A percentile compares a stretch with the other conserved stretches of the same genome.
Conservation (phyloP, 768 basidiomycete genomes). For the Lyophyllum decastes region DNA sequence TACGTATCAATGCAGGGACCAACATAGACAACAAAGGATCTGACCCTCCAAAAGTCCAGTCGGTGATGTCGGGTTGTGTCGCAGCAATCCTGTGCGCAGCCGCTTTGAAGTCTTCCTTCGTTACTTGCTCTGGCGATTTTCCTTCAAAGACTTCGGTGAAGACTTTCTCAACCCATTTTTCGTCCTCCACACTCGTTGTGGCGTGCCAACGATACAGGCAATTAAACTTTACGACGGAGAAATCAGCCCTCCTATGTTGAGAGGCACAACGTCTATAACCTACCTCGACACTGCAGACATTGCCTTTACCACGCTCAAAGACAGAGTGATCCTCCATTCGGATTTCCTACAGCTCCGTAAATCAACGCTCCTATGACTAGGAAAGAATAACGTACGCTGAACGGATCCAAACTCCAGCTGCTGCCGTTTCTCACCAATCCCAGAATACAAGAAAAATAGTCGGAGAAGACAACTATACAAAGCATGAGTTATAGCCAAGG, state of each 20-base stretch:
- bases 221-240: conserved; percentile 60
- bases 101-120: conserved; percentile 50
- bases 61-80: conserved; percentile 44
- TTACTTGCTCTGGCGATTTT: conserved; percentile 48
- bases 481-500: conserved; percentile 3
- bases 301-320: conserved; percentile 81
- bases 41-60: conserved; percentile 72
- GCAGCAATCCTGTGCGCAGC: conserved; percentile 40
- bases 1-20: not conserved
- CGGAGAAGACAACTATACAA: conserved; percentile 65
- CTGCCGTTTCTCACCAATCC: conserved; percentile 78
- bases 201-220: conserved; percentile 86
- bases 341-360: conserved; percentile 52
- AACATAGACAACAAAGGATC: conserved; percentile 16
- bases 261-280: conserved; percentile 5
- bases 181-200: conserved; percentile 72
- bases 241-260: not conserved
- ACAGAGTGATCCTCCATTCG: conserved; percentile 59
- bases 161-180: conserved; percentile 60
- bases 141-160: conserved; percentile 56
- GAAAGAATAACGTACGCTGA: conserved; percentile 47
- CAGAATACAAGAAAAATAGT: conserved; percentile 80
- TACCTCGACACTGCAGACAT: conserved; percentile 82
- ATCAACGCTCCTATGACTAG: not conserved
- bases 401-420: conserved; percentile 77